phyloP scores from a whole-genome alignment of 1,284 basidiomycete species.

The Ceratobasidium sp. region DNA sequence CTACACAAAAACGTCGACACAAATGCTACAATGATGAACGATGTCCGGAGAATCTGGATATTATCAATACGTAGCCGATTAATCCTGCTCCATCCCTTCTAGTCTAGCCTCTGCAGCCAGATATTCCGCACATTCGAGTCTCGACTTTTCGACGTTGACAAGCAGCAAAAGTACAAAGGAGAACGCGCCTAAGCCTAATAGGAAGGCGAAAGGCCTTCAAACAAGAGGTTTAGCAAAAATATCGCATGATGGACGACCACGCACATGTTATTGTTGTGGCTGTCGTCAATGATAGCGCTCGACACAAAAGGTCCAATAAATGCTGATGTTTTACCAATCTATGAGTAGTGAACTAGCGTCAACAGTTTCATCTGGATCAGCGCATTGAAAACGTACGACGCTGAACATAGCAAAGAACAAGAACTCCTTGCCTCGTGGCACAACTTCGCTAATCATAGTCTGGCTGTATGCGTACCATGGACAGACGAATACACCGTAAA shows the following conservation, averaged over 20 bases:
- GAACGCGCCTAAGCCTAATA: constrained; percentile 74
- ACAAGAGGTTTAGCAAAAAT: constrained; percentile 67
- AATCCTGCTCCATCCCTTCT: constrained; percentile 62
- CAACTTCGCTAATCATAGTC: constrained; percentile 87
- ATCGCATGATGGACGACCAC: constrained; percentile 50
- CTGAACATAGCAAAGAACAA: constrained; percentile 84
- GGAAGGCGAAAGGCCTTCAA: constrained; percentile 85
- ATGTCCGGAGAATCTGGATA: no score
- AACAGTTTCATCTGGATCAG: constrained; percentile 41
- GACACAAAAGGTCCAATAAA: constrained; percentile 86
- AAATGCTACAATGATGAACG: no score
- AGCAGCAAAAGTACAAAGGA: constrained; percentile 76
- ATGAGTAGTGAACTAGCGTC: background rate
- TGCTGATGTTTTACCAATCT: constrained; percentile 79
- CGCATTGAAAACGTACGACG: constrained; percentile 58
- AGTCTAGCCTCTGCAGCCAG: constrained; percentile 68
- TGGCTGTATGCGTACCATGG: constrained; percentile 86
- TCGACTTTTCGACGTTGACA: constrained; percentile 78
- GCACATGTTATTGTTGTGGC: constrained; percentile 79
- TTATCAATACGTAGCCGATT: no score
- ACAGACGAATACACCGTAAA: constrained; percentile 82
- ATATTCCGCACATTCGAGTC: constrained; percentile 74
- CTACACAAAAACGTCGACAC: no score
- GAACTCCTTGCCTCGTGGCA: constrained; percentile 69
- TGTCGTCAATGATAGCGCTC: constrained; percentile 56